Conservation (phyloP, 345 rosid species). For the Eucalyptus fibrosa region DNA sequence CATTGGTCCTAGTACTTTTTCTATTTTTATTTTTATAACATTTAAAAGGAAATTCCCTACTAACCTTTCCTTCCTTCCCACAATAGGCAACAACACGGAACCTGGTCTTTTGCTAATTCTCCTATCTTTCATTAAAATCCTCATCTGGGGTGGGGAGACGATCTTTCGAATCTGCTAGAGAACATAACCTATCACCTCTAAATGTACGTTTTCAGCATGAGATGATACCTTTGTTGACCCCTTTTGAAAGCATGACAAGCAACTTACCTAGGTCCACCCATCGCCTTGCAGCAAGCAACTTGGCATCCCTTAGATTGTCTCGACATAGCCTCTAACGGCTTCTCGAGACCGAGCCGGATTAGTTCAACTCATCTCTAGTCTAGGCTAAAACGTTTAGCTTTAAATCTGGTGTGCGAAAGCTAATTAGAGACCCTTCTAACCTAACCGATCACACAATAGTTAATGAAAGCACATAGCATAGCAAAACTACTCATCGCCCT, state of each 20-base stretch:
- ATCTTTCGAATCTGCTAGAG: no score
- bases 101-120: no score
- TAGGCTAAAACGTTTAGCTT: background rate
- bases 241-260: no score
- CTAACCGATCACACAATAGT: background rate
- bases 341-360: background rate
- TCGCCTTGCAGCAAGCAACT: no score
- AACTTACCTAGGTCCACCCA: no score
- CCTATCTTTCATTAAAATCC: no score
- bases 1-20: fast-evolving
- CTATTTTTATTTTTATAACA: no score
- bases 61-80: background rate
- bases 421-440: background rate
- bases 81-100: background rate
- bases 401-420: background rate
- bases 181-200: no score
- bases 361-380: background rate
- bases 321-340: background rate
- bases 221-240: no score
- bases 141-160: no score
- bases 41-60: background rate
- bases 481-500: background rate
- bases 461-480: background rate
- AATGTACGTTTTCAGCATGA: no score
- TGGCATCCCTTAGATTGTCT: background rate